Conservation (phyloP, 225 moss, liverwort and hornwort species). For the Pseudoscleropodium purum region DNA sequence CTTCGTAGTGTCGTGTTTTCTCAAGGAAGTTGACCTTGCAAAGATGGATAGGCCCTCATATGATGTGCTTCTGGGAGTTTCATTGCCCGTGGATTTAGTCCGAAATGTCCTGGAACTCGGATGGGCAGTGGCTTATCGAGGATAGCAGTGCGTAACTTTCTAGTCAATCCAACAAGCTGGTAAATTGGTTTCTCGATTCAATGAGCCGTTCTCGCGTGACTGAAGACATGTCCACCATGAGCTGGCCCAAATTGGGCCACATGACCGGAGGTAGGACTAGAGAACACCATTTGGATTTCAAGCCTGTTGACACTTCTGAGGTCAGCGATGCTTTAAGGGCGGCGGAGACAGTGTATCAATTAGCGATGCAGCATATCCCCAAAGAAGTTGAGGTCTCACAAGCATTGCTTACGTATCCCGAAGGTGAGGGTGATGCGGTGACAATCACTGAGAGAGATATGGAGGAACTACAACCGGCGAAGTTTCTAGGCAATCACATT, state of each 20-base stretch:
- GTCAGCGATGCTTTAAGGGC: not conserved
- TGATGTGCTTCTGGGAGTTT: not conserved
- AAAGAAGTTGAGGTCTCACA: not conserved
- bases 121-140: not conserved
- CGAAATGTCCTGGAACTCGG: rapidly evolving
- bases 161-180: not conserved
- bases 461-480: not conserved
- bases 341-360: not conserved
- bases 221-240: not conserved
- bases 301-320: not conserved
- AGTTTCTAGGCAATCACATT: not conserved
- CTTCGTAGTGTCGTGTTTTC: not conserved
- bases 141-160: not conserved
- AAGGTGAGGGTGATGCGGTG: not conserved
- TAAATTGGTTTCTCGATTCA: not conserved
- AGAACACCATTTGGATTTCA: not conserved
- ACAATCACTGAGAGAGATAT: not conserved
- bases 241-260: not conserved
- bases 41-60: not conserved
- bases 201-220: not conserved
- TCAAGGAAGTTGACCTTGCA: not conserved
- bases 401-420: not conserved
- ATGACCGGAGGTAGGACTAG: not conserved
- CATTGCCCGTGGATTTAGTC: not conserved
- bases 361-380: not conserved